phyloP scores from a whole-genome alignment of 1,284 basidiomycete genomes.

The Pseudomicrostroma phylloplanum region DNA sequence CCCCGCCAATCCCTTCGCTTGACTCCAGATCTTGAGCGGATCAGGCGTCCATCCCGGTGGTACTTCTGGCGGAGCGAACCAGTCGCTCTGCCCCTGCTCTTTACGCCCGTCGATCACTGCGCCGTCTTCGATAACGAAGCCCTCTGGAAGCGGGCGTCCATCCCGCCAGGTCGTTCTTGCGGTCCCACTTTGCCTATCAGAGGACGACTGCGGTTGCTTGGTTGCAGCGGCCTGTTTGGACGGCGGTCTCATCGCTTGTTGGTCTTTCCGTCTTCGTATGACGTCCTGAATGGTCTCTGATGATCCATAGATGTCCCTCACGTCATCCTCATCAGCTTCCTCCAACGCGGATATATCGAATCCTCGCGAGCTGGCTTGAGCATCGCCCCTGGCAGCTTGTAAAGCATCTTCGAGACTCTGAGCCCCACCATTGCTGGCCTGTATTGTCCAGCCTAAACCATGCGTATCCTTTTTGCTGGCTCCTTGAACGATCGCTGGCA shows the following conservation, averaged over 20 bases:
- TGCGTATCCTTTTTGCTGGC: constrained; percentile 67
- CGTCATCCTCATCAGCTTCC: constrained; percentile 60
- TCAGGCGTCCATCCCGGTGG: constrained; percentile 78
- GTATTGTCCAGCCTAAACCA: constrained; percentile 69
- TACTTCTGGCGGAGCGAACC: constrained; percentile 68
- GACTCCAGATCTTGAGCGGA: constrained; percentile 70
- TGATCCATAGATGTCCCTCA: constrained; percentile 4
- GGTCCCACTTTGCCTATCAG: too few species aligned
- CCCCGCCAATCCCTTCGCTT: constrained; percentile 49
- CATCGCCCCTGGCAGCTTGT: not conserved
- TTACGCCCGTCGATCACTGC: not conserved
- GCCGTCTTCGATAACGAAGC: not conserved
- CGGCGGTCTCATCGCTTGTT: not conserved
- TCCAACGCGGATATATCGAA: constrained; percentile 29
- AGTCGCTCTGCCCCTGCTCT: constrained; percentile 59
- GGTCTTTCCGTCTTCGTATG: constrained; percentile 14
- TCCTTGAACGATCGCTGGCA: constrained; percentile 55
- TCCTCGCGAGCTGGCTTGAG: not conserved
- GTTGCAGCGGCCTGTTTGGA: not conserved
- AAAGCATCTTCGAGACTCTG: not conserved
- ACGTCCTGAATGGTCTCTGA: constrained; percentile 60
- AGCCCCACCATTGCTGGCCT: not conserved
- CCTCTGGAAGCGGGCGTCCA: not conserved
- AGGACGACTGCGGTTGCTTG: too few species aligned
- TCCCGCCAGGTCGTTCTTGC: not conserved